phyloP scores from a whole-genome alignment of 768 basidiomycete genomes.

The Mycena galopus region DNA sequence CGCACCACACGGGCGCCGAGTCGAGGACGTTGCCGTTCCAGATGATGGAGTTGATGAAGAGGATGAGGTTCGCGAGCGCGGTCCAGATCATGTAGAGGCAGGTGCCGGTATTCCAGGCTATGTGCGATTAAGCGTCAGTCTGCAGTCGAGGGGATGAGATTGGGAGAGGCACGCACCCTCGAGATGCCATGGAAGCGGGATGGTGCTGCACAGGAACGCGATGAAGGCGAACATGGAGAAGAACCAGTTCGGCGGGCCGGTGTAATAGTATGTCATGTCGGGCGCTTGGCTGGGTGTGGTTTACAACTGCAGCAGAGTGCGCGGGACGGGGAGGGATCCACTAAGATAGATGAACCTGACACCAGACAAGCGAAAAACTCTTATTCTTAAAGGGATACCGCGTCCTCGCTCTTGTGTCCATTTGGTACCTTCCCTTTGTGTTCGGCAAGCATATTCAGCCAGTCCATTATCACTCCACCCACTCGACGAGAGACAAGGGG shows the following conservation, averaged over 20 bases:
- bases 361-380: too few relatives aligned
- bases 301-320: too few relatives aligned
- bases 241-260: slow-evolving; percentile 54
- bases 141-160: neutral
- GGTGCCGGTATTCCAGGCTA: slow-evolving; percentile 75
- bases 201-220: slow-evolving; percentile 65
- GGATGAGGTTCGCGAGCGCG: slow-evolving; percentile 66
- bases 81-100: slow-evolving; percentile 81
- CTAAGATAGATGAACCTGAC: too few relatives aligned
- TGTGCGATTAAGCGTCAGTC: slow-evolving; percentile 21
- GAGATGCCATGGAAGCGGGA: slow-evolving; percentile 79
- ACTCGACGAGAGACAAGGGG: too few relatives aligned
- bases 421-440: too few relatives aligned
- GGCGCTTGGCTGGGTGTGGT: too few relatives aligned
- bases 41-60: slow-evolving; percentile 75
- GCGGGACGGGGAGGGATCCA: too few relatives aligned
- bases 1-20: slow-evolving; percentile 74
- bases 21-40: slow-evolving; percentile 75
- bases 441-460: too few relatives aligned
- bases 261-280: slow-evolving; percentile 34
- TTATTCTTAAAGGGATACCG: too few relatives aligned
- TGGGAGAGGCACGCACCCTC: slow-evolving; percentile 58
- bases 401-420: too few relatives aligned
- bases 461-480: too few relatives aligned
- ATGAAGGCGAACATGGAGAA: slow-evolving; percentile 67